Conservation (phyloP, 2,329 filamentous ascomycete species). For the Colletotrichum sublineola region DNA sequence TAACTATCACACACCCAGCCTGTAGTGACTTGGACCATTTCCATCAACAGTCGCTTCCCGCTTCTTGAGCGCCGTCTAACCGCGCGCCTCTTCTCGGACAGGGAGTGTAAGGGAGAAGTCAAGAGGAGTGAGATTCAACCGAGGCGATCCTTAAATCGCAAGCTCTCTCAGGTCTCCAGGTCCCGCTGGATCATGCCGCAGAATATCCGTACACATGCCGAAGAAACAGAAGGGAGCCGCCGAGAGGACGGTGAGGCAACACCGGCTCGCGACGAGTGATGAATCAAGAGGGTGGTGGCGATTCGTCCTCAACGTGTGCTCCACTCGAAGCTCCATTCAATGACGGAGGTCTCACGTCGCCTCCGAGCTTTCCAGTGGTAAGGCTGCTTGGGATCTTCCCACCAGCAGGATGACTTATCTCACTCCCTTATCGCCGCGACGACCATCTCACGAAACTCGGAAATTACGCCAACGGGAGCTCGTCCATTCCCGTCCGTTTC, state of each 20-base stretch:
- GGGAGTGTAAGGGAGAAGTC: constrained; percentile 10
- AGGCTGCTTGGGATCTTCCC: constrained; percentile 8
- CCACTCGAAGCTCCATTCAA: constrained; percentile 37
- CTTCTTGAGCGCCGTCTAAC: constrained; percentile 20
- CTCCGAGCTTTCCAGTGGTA: constrained; percentile 27
- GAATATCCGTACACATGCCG: not conserved
- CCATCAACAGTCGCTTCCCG: constrained; percentile 25
- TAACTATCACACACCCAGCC: not conserved
- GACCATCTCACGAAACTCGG: constrained; percentile 21
- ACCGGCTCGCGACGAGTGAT: not conserved
- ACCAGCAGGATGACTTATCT: constrained; percentile 18
- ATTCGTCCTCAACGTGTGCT: constrained; percentile 37
- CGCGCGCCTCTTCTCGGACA: not conserved
- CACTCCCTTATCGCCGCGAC: constrained; percentile 32
- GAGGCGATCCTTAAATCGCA: constrained; percentile 5
- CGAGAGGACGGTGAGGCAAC: not conserved
- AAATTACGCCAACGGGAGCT: not conserved
- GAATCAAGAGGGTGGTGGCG: constrained; percentile 24
- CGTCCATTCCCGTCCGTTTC: not conserved
- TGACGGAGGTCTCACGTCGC: constrained; percentile 40
- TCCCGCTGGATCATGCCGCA: constrained; percentile 10
- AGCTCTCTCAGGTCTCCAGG: constrained; percentile 3
- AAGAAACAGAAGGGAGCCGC: not conserved
- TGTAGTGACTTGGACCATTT: not conserved
- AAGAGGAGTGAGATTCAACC: not conserved